phyloP scores from a whole-genome alignment of 1,284 basidiomycete species.

The Cutaneotrichosporon spelunceum region DNA sequence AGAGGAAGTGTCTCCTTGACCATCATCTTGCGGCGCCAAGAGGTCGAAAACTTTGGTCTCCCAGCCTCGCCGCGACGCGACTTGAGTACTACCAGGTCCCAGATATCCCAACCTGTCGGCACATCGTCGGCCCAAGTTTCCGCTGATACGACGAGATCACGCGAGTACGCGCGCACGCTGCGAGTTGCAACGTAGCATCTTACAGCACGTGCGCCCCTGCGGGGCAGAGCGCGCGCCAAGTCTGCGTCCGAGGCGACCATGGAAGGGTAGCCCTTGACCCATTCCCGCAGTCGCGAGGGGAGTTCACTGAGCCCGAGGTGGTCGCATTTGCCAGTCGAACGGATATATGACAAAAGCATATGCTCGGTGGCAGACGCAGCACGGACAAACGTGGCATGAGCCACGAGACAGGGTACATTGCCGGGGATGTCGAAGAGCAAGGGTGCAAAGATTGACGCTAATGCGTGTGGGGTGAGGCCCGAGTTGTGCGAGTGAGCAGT shows the following conservation, averaged over 20 bases:
- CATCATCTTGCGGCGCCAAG: conserved; percentile 37
- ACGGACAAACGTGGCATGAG: conserved; percentile 75
- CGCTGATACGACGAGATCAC: conserved; percentile 69
- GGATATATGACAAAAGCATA: conserved; percentile 75
- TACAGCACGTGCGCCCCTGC: conserved; percentile 68
- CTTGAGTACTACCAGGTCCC: conserved; percentile 39
- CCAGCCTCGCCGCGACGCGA: conserved; percentile 28
- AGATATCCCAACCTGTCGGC: conserved; percentile 35
- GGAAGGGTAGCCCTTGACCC: conserved; percentile 78
- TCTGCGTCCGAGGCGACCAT: conserved; percentile 57
- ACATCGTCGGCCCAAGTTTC: conserved; percentile 63
- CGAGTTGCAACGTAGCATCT: conserved; percentile 68
- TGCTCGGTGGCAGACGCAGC: conserved; percentile 82
- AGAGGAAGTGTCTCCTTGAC: conserved; percentile 39
- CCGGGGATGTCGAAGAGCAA: conserved; percentile 63
- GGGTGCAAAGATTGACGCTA: conserved; percentile 83
- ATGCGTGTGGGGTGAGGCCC: conserved; percentile 75
- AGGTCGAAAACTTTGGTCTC: conserved; percentile 40
- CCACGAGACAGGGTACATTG: conserved; percentile 64
- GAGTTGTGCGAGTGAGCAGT: conserved; percentile 73
- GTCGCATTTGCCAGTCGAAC: conserved; percentile 64
- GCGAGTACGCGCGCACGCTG: conserved; percentile 75
- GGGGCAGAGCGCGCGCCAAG: conserved; percentile 55
- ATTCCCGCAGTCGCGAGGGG: conserved; percentile 72
- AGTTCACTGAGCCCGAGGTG: conserved; percentile 61